Conservation (phyloP, 176 grass and related monocot species). For the Aegilops bicornis region DNA sequence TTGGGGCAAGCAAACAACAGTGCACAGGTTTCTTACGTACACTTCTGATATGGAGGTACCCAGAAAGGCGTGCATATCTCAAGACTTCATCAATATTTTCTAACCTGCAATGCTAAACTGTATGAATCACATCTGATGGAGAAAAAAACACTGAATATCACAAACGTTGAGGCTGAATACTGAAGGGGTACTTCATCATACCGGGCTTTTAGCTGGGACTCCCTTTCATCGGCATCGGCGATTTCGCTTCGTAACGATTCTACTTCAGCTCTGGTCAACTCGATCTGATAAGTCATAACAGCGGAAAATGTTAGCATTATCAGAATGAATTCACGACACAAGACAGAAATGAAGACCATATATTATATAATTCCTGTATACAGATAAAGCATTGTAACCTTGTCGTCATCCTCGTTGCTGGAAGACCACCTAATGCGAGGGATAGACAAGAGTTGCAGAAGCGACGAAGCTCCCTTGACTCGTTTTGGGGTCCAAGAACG, state of each 20-base stretch:
- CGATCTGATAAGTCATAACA: slow-evolving; percentile 40
- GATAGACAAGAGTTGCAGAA: slow-evolving; percentile 67
- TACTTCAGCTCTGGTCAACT: slow-evolving; percentile 75
- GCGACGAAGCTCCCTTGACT: slow-evolving; percentile 75
- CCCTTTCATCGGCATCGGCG: slow-evolving; percentile 73
- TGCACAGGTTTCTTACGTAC: slow-evolving; percentile 31
- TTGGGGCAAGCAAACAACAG: not conserved
- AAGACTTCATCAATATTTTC: slow-evolving; percentile 88
- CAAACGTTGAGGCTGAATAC: not conserved
- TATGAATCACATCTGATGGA: not conserved
- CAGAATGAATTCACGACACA: no score
- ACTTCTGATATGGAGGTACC: slow-evolving; percentile 90
- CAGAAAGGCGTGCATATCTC: slow-evolving; percentile 67
- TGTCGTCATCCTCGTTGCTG: slow-evolving; percentile 69
- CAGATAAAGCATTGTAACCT: slow-evolving; percentile 37
- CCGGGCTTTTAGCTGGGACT: slow-evolving; percentile 85
- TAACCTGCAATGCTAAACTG: slow-evolving; percentile 43
- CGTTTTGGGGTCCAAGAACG: slow-evolving; percentile 65
- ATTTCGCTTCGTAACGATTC: slow-evolving; percentile 80
- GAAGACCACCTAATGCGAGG: slow-evolving; percentile 72
- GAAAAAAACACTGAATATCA: not conserved
- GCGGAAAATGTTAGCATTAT: not conserved
- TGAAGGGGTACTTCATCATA: slow-evolving; percentile 31
- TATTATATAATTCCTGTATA: no score
- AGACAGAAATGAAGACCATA: not conserved